Percentiles rank a stretch among this genome's conserved stretches.
These are phyloP conservation scores for Aspergillus fijiensis DNA, from an alignment of 2,329 filamentous ascomycete genomes.

Conservation along the genomic window DNA sequence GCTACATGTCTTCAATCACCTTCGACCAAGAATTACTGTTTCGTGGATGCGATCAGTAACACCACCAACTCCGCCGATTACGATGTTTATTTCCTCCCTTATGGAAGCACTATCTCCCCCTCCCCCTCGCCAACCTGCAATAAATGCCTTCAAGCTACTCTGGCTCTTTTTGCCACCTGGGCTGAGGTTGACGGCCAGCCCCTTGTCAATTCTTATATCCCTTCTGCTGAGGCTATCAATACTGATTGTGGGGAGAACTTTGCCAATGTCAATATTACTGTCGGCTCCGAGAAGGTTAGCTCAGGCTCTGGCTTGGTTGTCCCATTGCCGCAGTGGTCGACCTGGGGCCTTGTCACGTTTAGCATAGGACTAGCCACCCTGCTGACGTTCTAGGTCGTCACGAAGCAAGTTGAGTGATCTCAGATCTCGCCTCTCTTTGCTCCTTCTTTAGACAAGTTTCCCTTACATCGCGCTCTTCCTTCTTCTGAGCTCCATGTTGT, in stretches of 20 bases:
- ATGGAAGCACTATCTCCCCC: constrained; percentile 69
- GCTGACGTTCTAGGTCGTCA: background rate
- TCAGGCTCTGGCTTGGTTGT: background rate
- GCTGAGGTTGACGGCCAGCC: constrained; percentile 65
- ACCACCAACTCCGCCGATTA: constrained; percentile 65
- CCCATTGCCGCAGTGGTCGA: background rate
- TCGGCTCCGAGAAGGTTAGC: constrained; percentile 18
- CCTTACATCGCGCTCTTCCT: background rate
- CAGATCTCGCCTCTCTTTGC: background rate
- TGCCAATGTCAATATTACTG: constrained; percentile 49
- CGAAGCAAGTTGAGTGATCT: background rate
- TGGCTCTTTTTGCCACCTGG: constrained; percentile 74
- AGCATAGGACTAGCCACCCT: background rate
- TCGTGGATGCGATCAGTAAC: constrained; percentile 81
- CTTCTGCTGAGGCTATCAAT: constrained; percentile 73
- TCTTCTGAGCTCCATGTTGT: too few species aligned
- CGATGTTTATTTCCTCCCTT: constrained; percentile 82
- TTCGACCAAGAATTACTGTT: constrained; percentile 67
- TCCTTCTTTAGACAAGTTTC: background rate
- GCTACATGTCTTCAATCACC: constrained; percentile 76
- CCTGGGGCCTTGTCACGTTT: constrained; percentile 6
- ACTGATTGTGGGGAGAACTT: constrained; percentile 58
- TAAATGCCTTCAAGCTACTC: constrained; percentile 73
- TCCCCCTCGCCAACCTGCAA: constrained; percentile 72
- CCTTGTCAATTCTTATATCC: constrained; percentile 67